Conservation (phyloP, 176 grass and related monocot genomes). For the Rhynchospora pubera region DNA sequence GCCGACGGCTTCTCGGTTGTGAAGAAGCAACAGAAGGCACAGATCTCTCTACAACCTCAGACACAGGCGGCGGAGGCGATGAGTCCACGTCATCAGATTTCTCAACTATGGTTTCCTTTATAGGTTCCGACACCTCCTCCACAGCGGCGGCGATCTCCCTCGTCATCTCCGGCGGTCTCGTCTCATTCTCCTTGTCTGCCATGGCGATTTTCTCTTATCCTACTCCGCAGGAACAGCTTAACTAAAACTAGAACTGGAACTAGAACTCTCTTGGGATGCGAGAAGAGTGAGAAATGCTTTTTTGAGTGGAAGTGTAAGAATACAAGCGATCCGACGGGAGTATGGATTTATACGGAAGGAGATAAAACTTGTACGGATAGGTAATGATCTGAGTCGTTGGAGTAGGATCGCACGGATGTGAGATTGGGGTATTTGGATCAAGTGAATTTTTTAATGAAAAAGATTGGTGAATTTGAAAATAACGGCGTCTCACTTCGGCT, state of each 20-base stretch:
- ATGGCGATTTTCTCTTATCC: not conserved
- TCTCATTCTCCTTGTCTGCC: not conserved
- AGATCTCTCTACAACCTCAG: slow-evolving; percentile 26
- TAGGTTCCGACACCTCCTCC: slow-evolving; percentile 33
- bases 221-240: slow-evolving; percentile 9
- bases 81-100: slow-evolving; percentile 26
- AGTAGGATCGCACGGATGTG: not conserved
- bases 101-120: slow-evolving; percentile 33
- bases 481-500: not conserved
- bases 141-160: slow-evolving; percentile 28
- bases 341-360: slow-evolving; percentile 1
- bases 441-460: no score
- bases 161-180: not conserved
- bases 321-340: not conserved
- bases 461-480: not conserved
- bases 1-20: slow-evolving; percentile 31
- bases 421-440: not conserved
- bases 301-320: not conserved
- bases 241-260: no score
- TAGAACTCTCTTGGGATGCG: not conserved
- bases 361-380: not conserved
- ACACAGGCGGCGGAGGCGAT: not conserved
- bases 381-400: not conserved
- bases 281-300: not conserved
- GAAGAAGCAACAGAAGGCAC: not conserved